Percentiles rank a stretch among this genome's conserved stretches.
Evolutionary conservation across 139 green algal genomes (phyloP).

Genomic region (Haematococcus lacustris): DNA sequence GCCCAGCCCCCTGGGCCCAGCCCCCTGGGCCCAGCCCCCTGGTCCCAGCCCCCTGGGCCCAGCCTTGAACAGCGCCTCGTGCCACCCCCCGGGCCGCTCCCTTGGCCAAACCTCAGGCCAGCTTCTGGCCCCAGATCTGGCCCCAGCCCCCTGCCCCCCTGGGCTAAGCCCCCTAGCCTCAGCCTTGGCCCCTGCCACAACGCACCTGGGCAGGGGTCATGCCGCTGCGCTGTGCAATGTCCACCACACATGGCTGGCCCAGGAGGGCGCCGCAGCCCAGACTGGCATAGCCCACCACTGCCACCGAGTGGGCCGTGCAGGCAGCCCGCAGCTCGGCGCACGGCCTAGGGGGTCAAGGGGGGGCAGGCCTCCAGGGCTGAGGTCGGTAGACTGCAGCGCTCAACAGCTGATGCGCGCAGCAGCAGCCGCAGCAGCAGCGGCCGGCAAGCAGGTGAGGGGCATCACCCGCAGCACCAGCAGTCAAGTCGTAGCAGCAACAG

Average conservation of each 20-base stretch:
- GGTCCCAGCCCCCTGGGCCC: too few species aligned
- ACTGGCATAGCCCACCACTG: slow-evolving; percentile 41
- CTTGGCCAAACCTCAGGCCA: too few species aligned
- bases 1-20: too few species aligned
- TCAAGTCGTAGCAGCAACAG: too few species aligned
- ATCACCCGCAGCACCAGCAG: background rate
- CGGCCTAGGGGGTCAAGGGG: slow-evolving; percentile 18
- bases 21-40: too few species aligned
- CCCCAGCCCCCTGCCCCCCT: too few species aligned
- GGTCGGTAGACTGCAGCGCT: slow-evolving; percentile 31
- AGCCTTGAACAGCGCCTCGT: too few species aligned
- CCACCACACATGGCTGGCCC: slow-evolving; percentile 22
- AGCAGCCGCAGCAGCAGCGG: background rate
- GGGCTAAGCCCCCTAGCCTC: too few species aligned
- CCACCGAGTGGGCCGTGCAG: slow-evolving; percentile 16
- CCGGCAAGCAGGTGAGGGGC: background rate
- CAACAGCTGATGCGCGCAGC: background rate
- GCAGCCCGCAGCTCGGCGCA: slow-evolving; percentile 15
- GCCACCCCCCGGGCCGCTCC: too few species aligned
- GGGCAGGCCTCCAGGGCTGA: too few species aligned
- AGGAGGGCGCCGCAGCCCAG: slow-evolving; percentile 46
- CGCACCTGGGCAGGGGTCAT: slow-evolving; percentile 34
- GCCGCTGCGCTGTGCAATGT: slow-evolving; percentile 15
- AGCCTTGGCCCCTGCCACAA: too few species aligned
- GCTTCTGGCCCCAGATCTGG: too few species aligned